Evolutionary conservation across 345 rosid species (phyloP).

Genomic region (Eucalyptus urophylla): DNA sequence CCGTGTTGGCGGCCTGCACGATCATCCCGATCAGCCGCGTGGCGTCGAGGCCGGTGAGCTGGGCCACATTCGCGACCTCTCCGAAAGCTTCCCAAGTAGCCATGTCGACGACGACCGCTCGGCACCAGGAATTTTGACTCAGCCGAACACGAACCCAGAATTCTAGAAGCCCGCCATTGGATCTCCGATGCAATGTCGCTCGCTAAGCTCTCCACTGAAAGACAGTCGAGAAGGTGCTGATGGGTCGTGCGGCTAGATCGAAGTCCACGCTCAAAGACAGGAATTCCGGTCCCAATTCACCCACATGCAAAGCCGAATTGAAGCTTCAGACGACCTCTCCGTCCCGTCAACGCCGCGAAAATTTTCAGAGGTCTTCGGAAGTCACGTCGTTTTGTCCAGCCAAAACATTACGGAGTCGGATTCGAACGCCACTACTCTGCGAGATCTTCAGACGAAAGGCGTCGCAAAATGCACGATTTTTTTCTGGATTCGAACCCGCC

Average conservation of each 20-base stretch:
- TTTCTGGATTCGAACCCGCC: neutral
- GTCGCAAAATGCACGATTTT: neutral
- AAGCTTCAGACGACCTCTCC: neutral
- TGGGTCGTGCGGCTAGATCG: neutral
- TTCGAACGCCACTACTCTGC: neutral
- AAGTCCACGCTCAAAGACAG: neutral
- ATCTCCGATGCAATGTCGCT: neutral
- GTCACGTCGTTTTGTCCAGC: neutral
- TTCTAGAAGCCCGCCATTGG: neutral
- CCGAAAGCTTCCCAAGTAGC: conserved; percentile 80
- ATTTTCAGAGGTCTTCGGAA: neutral
- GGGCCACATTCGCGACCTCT: conserved; percentile 69
- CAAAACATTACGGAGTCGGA: neutral
- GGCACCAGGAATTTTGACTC: neutral
- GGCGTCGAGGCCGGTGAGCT: conserved; percentile 80
- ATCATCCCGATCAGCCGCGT: conserved; percentile 72
- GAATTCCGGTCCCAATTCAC: neutral
- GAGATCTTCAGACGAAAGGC: conserved; percentile 1
- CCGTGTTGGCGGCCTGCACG: conserved; percentile 75
- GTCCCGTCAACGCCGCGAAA: neutral
- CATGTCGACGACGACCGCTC: conserved; percentile 17
- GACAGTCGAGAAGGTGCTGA: neutral
- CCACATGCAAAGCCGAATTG: neutral
- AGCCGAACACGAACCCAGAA: neutral
- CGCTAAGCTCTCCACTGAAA: neutral